Percentiles rank a stretch among this genome's conserved stretches.
Evolutionary conservation across 2,329 filamentous ascomycete species (phyloP).

Genomic region (Fusarium incarnatum): DNA sequence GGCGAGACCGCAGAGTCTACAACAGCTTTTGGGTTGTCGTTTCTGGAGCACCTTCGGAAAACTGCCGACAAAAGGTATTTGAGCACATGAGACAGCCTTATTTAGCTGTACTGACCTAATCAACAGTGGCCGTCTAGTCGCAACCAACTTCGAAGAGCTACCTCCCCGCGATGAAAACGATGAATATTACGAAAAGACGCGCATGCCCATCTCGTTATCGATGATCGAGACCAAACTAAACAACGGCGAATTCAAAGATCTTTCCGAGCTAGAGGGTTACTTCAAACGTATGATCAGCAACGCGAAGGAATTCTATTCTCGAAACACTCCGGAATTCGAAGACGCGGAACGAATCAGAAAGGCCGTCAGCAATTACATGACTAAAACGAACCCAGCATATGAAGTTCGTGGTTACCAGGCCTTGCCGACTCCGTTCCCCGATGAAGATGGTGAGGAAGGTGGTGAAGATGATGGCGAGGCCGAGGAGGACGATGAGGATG

Average conservation of each 20-base stretch:
- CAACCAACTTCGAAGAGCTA: slow-evolving; percentile 79
- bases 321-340: slow-evolving; percentile 77
- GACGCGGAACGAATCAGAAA: slow-evolving; percentile 91
- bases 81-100: background rate
- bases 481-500: slow-evolving; percentile 50
- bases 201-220: slow-evolving; percentile 82
- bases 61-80: slow-evolving; percentile 85
- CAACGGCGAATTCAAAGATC: slow-evolving; percentile 73
- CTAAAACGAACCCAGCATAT: slow-evolving; percentile 86
- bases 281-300: slow-evolving; percentile 90
- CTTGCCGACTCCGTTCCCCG: slow-evolving; percentile 74
- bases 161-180: slow-evolving; percentile 72
- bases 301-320: slow-evolving; percentile 85
- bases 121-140: slow-evolving; percentile 77
- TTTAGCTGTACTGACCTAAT: slow-evolving; percentile 35
- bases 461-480: slow-evolving; percentile 50
- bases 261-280: slow-evolving; percentile 84
- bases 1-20: slow-evolving; percentile 76
- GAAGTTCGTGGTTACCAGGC: slow-evolving; percentile 74
- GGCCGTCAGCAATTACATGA: slow-evolving; percentile 88
- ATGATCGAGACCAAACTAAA: slow-evolving; percentile 81
- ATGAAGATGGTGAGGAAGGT: slow-evolving; percentile 46
- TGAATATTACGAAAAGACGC: slow-evolving; percentile 82
- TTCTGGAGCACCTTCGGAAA: slow-evolving; percentile 79
- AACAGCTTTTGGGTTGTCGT: slow-evolving; percentile 75